Evolutionary conservation across 163 green algal genomes (phyloP).

Genomic region (Trebouxia gelatinosa): DNA sequence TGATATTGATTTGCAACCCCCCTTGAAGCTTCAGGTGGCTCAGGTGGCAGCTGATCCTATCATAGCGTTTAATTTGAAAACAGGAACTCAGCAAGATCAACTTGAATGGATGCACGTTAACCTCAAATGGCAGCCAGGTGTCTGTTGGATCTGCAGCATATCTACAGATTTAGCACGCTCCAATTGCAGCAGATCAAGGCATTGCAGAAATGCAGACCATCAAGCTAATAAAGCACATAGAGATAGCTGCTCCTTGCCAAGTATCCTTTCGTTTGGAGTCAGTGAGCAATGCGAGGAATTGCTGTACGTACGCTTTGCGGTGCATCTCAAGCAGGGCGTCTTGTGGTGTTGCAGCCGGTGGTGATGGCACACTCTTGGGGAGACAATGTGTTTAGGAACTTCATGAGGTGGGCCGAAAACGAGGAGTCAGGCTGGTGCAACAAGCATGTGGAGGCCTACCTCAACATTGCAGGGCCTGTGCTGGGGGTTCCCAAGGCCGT

Average conservation of each 20-base stretch:
- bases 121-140: not conserved
- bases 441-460: slow-evolving; percentile 60
- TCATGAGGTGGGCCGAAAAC: slow-evolving; percentile 74
- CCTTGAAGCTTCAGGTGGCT: no score
- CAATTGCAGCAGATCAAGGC: not conserved
- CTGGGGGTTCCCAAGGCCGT: slow-evolving; percentile 84
- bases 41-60: no score
- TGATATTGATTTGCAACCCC: not conserved
- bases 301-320: not conserved
- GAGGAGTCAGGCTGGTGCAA: slow-evolving; percentile 65
- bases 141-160: no score
- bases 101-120: not conserved
- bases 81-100: no score
- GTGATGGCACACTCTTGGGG: slow-evolving; percentile 74
- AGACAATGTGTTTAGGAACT: slow-evolving; percentile 63
- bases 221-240: not conserved
- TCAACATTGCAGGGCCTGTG: slow-evolving; percentile 74
- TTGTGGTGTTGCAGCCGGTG: slow-evolving; percentile 43
- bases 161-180: no score
- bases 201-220: not conserved
- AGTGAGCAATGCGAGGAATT: not conserved
- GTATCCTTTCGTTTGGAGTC: not conserved
- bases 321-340: not conserved
- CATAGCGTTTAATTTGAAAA: no score
- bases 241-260: not conserved